A percentile compares a stretch with the other conserved stretches of the same genome.
Conservation (phyloP, 225 moss, liverwort and hornwort species). For the Lunularia cruciata region DNA sequence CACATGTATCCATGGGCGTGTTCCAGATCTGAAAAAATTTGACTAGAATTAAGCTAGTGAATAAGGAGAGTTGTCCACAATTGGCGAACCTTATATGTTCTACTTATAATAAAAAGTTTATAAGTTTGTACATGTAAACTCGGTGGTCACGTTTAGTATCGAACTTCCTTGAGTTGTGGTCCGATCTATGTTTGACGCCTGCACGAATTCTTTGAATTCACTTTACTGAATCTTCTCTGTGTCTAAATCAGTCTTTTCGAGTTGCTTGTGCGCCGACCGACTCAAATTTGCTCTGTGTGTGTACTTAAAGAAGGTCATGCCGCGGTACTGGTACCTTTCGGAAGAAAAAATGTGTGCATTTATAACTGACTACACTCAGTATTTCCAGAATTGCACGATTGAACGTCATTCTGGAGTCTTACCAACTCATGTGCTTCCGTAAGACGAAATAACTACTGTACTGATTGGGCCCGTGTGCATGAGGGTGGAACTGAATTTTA, state of each 20-base stretch:
- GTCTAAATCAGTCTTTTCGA: not conserved
- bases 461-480: no score
- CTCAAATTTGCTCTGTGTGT: not conserved
- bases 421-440: no score
- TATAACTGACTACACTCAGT: no score
- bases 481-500: no score
- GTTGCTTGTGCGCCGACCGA: no score
- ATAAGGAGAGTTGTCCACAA: constrained; percentile 2
- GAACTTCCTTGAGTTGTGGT: not conserved
- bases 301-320: no score
- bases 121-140: not conserved
- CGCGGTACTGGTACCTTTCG: no score
- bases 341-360: no score
- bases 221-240: not conserved
- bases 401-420: no score
- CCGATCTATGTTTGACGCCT: no score
- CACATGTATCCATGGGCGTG: not conserved
- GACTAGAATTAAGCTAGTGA: not conserved
- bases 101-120: not conserved
- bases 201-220: not conserved
- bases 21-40: not conserved
- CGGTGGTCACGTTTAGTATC: not conserved
- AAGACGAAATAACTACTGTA: no score
- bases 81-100: not conserved
- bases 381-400: no score